Conservation (phyloP, 73 alveolate species). For the Paramecium sexaurelia region DNA sequence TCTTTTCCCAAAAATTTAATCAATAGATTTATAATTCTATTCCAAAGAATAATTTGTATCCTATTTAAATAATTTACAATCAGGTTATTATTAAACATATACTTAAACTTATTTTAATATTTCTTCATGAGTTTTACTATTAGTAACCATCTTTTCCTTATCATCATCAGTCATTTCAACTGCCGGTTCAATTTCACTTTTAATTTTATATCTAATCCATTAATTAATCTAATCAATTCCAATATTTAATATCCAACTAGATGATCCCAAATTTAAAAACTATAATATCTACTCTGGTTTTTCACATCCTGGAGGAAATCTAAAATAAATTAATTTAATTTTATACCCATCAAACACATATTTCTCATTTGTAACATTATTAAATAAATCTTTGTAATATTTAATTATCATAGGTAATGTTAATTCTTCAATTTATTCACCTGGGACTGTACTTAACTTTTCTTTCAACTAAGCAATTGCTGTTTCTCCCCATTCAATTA, state of each 20-base stretch:
- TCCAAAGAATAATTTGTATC: constrained; percentile 32
- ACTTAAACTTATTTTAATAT: neutral
- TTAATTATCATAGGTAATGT: constrained; percentile 16
- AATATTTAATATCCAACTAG: constrained; percentile 44
- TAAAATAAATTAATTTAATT: neutral
- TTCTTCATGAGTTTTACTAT: neutral
- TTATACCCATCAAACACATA: constrained; percentile 51
- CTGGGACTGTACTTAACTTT: constrained; percentile 57
- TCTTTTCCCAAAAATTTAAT: constrained; percentile 26
- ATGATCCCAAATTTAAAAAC: neutral
- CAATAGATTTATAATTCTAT: neutral
- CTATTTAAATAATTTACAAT: neutral
- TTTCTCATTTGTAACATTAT: constrained; percentile 13
- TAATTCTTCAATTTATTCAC: constrained; percentile 62
- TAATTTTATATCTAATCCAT: constrained; percentile 29
- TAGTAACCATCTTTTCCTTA: neutral
- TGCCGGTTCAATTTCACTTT: neutral
- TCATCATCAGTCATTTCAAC: constrained; percentile 1
- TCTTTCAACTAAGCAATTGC: constrained; percentile 29
- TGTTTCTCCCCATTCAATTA: constrained; percentile 65
- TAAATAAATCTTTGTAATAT: neutral
- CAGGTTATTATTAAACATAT: neutral
- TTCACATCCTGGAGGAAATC: constrained; percentile 51
- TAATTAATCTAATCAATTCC: neutral
- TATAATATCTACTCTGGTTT: constrained; percentile 13